Evolutionary conservation across 2,329 filamentous ascomycete genomes (phyloP).

Genomic region (Hymenoscyphus fraxineus): DNA sequence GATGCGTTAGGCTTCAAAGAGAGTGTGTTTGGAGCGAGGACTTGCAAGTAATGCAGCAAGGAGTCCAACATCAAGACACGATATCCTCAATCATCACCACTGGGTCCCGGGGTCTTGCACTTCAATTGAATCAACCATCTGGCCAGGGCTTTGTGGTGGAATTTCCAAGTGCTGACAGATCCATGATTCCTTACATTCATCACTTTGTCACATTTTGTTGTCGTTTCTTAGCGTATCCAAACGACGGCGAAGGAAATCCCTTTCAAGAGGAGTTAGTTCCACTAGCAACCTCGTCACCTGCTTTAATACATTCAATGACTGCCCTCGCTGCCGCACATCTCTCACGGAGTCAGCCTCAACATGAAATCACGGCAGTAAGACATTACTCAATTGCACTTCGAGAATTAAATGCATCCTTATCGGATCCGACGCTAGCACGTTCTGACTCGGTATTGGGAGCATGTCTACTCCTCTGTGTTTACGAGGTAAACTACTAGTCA

Average conservation of each 20-base stretch:
- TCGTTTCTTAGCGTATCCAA: conserved; percentile 31
- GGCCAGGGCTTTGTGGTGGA: conserved; percentile 33
- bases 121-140: conserved; percentile 15
- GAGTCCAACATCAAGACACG: conserved; percentile 7
- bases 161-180: conserved; percentile 29
- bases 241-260: conserved; percentile 33
- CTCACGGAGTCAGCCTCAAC: conserved; percentile 26
- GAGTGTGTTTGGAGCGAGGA: conserved; percentile 32
- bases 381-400: conserved; percentile 30
- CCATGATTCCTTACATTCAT: conserved; percentile 31
- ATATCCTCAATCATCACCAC: conserved; percentile 8
- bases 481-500: conserved; percentile 24
- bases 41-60: conserved; percentile 22
- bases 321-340: conserved; percentile 33
- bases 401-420: conserved; percentile 27
- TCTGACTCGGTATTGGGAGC: conserved; percentile 31
- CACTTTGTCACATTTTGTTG: conserved; percentile 33
- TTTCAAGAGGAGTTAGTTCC: conserved; percentile 32
- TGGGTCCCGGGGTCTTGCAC: conserved; percentile 5
- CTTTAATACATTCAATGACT: conserved; percentile 32
- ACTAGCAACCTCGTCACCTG: conserved; percentile 26
- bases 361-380: conserved; percentile 27
- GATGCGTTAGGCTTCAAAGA: conserved; percentile 30
- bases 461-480: conserved; percentile 33
- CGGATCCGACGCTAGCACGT: conserved; percentile 26